Conservation (phyloP, 495 filamentous ascomycete species). For the Cladorrhinum samala region DNA sequence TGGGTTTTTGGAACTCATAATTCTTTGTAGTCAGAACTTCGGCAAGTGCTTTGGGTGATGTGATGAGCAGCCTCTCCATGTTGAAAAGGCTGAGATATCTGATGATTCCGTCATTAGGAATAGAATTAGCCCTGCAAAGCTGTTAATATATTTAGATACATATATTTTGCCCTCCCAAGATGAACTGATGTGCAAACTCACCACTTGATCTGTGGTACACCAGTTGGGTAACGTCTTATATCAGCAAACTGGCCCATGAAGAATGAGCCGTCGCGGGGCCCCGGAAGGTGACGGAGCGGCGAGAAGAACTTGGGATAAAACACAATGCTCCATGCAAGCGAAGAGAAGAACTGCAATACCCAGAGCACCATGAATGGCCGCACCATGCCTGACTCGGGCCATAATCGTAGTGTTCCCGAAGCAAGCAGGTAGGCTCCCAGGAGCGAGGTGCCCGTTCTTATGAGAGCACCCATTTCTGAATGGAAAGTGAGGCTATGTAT, state of each 20-base stretch:
- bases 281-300: slow-evolving; percentile 62
- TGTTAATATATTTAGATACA: neutral
- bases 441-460: slow-evolving; percentile 21
- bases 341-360: slow-evolving; percentile 22
- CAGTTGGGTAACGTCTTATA: slow-evolving; percentile 55
- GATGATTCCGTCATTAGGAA: slow-evolving; percentile 87
- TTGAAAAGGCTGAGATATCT: slow-evolving; percentile 66
- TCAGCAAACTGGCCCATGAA: slow-evolving; percentile 50
- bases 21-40: slow-evolving; percentile 64
- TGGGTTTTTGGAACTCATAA: slow-evolving; percentile 77
- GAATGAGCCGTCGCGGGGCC: slow-evolving; percentile 39
- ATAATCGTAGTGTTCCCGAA: slow-evolving; percentile 18
- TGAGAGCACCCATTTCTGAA: too few relatives aligned
- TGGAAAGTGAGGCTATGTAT: too few relatives aligned
- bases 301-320: slow-evolving; percentile 68
- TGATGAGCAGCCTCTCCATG: slow-evolving; percentile 61
- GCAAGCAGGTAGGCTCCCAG: slow-evolving; percentile 29
- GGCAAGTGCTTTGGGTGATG: slow-evolving; percentile 56
- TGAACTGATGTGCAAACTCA: slow-evolving; percentile 14
- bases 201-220: slow-evolving; percentile 58
- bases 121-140: slow-evolving; percentile 49
- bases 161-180: too few relatives aligned
- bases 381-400: slow-evolving; percentile 21
- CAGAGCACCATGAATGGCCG: slow-evolving; percentile 21
- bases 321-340: slow-evolving; percentile 44